Evolutionary conservation across 495 filamentous ascomycete species (phyloP), one percentile per base, ranked within the genome.

Genomic region (Arthonia radiata): DNA sequence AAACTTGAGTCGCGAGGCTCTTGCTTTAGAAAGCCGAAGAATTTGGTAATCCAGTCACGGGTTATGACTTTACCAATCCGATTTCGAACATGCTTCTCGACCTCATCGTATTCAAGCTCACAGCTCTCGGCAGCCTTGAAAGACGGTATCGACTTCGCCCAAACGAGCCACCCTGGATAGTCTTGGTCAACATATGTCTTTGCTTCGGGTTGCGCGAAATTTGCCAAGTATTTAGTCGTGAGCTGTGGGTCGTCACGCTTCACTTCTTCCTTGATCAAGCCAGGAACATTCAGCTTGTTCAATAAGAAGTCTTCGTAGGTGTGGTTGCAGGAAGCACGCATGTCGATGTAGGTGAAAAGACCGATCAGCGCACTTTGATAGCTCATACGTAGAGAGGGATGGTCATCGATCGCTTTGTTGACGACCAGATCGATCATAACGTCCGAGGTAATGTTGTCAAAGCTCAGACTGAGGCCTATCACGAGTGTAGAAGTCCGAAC

Each of bases 81-180:
- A 18, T 61, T 59, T n/a, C 81, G 69, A 13, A 69, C 66, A 1
- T 60, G 56, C 41, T 49, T 65, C 42, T 99, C 89, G 3, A 74
- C 49, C 11, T 78, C 71, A 39, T 99, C 86, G 41, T 79, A 94
- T 30, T 67, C 66, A 11, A 80, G 50, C 33, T 72, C 75, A 24
- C 57, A 59, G 17, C 56, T 57, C 9, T 75, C 61, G 22, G 71
- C 66, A 5, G 72, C 70, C 30, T 64, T 63, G 40, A 65, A 77
- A 1, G 70, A 83, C 14, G 64, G 67, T 58, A 94, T 78, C 6
- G 57, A 62, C 42, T 89, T 72, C 8, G 64, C 67, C 86, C 86
- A 99, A 4, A 86, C 78, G n/a, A 99, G 61, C 86, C 86, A 99
- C 14, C 86, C 86, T 6, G 82, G 78, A 47, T 90, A 74, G 41